Percentiles rank a stretch among this genome's conserved stretches.
These are phyloP conservation scores for Leccinum incarnatum DNA, from an alignment of 768 basidiomycete species.

Conservation along the genomic window DNA sequence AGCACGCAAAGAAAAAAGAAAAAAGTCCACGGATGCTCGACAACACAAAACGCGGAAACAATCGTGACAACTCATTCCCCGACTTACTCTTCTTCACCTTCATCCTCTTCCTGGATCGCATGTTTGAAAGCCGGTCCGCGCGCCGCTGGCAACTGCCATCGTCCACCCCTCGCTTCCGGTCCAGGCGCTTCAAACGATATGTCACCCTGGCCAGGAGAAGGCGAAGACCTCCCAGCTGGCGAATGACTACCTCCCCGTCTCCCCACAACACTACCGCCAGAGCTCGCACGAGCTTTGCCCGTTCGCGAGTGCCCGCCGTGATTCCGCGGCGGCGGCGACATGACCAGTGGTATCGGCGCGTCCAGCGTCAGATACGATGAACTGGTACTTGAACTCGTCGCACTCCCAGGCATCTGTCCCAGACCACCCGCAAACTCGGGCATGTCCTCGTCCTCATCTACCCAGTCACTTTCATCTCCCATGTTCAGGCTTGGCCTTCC, in stretches of 20 bases:
- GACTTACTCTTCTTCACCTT: conserved; percentile 67
- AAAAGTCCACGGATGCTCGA: conserved; percentile 9
- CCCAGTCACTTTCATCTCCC: conserved; percentile 86
- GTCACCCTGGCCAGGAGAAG: conserved; percentile 49
- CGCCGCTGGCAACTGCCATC: conserved; percentile 67
- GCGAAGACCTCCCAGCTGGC: conserved; percentile 57
- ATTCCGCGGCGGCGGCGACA: conserved; percentile 50
- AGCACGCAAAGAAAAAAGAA: not conserved
- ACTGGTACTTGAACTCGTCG: conserved; percentile 25
- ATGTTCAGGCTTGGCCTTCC: conserved; percentile 55
- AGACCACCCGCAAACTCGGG: conserved; percentile 74
- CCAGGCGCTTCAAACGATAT: conserved; percentile 38
- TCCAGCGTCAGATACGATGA: conserved; percentile 32
- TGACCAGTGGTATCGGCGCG: conserved; percentile 39
- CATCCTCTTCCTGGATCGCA: conserved; percentile 83
- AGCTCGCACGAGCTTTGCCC: conserved; percentile 27
- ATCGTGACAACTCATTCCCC: conserved; percentile 3
- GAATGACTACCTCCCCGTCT: conserved; percentile 55
- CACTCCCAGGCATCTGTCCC: conserved; percentile 50
- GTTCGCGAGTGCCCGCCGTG: conserved; percentile 40
- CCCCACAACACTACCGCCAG: conserved; percentile 28
- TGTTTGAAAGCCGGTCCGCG: conserved; percentile 70
- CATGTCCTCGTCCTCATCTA: conserved; percentile 80
- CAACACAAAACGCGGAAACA: conserved; percentile 10
- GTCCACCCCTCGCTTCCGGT: conserved; percentile 49